These are phyloP conservation scores for Sporothrix protearum DNA, from an alignment of 2,329 filamentous ascomycete genomes.

Conservation along the genomic window DNA sequence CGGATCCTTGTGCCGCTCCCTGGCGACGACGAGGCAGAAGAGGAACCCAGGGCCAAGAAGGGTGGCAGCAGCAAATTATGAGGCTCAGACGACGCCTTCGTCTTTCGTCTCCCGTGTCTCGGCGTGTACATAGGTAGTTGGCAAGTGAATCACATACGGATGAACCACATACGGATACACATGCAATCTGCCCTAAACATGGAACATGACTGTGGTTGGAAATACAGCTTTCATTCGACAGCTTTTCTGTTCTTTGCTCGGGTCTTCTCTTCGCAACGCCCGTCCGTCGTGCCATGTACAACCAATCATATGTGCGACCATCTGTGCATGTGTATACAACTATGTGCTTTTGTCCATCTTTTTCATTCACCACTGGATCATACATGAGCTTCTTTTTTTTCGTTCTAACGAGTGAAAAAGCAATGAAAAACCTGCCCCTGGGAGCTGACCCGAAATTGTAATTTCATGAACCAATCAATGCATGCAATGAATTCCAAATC, in stretches of 20 bases:
- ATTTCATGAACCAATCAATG: not conserved
- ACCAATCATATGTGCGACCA: not conserved
- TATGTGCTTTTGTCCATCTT: not conserved
- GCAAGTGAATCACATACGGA: too few species aligned
- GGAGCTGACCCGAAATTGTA: constrained; percentile 22
- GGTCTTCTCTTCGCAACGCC: not conserved
- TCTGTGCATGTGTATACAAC: not conserved
- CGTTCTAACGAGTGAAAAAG: not conserved
- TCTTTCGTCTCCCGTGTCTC: not conserved
- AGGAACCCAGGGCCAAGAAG: not conserved
- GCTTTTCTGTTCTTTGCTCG: not conserved
- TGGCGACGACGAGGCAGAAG: constrained; percentile 19
- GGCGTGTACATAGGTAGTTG: not conserved
- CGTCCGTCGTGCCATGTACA: constrained; percentile 14
- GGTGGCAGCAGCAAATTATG: constrained; percentile 9
- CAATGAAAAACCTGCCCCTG: not conserved
- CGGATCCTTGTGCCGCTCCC: constrained; percentile 44
- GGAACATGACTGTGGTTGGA: not conserved
- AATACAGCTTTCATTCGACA: not conserved
- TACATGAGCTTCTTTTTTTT: not conserved
- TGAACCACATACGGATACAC: too few species aligned
- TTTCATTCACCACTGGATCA: not conserved
- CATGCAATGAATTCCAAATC: not conserved
- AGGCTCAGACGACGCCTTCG: not conserved
- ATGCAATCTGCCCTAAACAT: not conserved